Evolutionary conservation across 2,329 filamentous ascomycete species (phyloP).

Genomic region (Thelonectria olida): DNA sequence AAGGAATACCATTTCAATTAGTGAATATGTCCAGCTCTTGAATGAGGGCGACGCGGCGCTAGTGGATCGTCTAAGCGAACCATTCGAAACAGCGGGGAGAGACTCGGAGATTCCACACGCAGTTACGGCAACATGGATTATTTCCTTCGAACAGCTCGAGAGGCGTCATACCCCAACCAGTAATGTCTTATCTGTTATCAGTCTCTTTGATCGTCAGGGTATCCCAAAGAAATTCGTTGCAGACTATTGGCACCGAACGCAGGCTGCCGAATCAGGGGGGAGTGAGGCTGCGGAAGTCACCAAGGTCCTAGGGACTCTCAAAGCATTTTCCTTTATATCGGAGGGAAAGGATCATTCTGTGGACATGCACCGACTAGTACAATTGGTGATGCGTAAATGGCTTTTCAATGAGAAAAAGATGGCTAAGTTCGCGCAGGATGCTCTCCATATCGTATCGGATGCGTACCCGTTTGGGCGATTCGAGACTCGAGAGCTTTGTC

Average conservation of each 20-base stretch:
- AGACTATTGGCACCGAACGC: slow-evolving; percentile 15
- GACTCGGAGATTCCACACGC: slow-evolving; percentile 39
- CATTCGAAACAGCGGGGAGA: slow-evolving; percentile 43
- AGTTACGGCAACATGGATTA: slow-evolving; percentile 44
- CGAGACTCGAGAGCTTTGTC: slow-evolving; percentile 28
- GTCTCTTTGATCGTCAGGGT: slow-evolving; percentile 39
- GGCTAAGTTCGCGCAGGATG: slow-evolving; percentile 26
- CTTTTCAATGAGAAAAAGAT: slow-evolving; percentile 22
- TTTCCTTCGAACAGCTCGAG: slow-evolving; percentile 45
- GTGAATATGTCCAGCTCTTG: slow-evolving; percentile 41
- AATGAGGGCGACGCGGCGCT: slow-evolving; percentile 21
- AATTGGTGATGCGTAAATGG: slow-evolving; percentile 45
- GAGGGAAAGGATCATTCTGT: slow-evolving; percentile 26
- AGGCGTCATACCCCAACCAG: slow-evolving; percentile 29
- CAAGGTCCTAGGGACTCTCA: slow-evolving; percentile 37
- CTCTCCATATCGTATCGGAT: slow-evolving; percentile 29
- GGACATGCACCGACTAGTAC: slow-evolving; percentile 47
- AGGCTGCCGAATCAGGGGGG: background rate
- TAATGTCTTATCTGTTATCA: slow-evolving; percentile 44
- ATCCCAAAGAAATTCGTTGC: slow-evolving; percentile 38
- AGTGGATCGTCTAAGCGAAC: slow-evolving; percentile 38
- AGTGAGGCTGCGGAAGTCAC: too few relatives aligned
- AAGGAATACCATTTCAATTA: slow-evolving; percentile 38
- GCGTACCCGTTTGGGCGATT: slow-evolving; percentile 32
- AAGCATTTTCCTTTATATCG: slow-evolving; percentile 43